Conservation (phyloP, 345 rosid species). For the Euphorbia pulcherrima region DNA sequence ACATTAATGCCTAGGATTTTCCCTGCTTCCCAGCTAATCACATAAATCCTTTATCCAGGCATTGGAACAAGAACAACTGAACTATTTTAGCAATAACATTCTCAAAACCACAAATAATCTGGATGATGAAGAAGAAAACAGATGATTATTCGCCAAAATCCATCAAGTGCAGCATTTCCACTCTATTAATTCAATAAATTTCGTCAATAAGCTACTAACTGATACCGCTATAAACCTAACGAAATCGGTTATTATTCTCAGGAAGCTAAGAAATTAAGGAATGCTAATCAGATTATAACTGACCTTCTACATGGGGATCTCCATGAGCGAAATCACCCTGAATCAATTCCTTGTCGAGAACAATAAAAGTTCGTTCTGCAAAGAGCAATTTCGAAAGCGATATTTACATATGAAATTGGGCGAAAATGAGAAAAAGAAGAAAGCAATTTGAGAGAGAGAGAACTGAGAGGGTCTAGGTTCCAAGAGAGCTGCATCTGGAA, state of each 20-base stretch:
- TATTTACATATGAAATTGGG: conserved; percentile 6
- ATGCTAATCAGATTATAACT: not conserved
- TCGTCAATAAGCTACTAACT: not conserved
- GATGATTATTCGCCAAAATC: not conserved
- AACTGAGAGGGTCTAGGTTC: conserved; percentile 88
- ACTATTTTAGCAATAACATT: not conserved
- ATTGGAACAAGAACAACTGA: not conserved
- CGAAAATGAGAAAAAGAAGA: not conserved
- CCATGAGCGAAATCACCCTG: conserved; percentile 55
- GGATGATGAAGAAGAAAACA: not conserved
- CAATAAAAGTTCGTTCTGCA: conserved; percentile 86
- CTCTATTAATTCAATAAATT: not conserved
- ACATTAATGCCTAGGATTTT: too few species aligned
- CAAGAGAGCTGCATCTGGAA: conserved; percentile 80
- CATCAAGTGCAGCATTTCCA: not conserved
- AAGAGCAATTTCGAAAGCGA: conserved; percentile 13
- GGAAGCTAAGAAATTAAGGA: not conserved
- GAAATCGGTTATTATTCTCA: not conserved
- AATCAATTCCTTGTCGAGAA: conserved; percentile 64
- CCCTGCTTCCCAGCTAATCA: too few species aligned
- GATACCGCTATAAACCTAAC: not conserved
- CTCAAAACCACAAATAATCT: not conserved
- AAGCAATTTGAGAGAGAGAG: conserved; percentile 7
- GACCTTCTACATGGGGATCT: conserved; percentile 70
- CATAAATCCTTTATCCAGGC: not conserved